Evolutionary conservation across 2,329 filamentous ascomycete species (phyloP).

Genomic region (Beauveria sp.): DNA sequence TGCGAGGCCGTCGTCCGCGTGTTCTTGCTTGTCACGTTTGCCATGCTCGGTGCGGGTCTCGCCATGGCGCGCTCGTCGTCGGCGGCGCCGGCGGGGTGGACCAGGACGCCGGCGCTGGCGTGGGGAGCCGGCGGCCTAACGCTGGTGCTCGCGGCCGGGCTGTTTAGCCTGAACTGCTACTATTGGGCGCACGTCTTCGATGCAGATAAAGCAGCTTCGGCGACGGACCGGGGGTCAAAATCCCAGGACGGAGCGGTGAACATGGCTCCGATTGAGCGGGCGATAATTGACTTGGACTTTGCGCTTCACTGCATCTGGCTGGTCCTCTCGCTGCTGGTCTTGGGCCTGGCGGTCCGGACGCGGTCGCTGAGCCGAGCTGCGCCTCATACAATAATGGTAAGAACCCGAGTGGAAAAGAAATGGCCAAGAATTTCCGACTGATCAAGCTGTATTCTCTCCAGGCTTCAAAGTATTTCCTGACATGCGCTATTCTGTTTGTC

Average conservation of each 20-base stretch:
- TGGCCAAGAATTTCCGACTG: not conserved
- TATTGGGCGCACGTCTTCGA: conserved; percentile 6
- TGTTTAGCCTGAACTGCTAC: conserved; percentile 6
- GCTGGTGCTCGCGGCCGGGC: not conserved
- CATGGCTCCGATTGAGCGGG: not conserved
- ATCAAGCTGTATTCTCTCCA: not conserved
- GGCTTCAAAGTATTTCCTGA: conserved; percentile 3
- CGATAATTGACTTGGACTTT: not conserved
- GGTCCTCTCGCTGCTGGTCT: not conserved
- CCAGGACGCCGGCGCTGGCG: not conserved
- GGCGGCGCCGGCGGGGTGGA: not conserved
- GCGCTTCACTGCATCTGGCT: conserved; percentile 9
- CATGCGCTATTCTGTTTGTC: not conserved
- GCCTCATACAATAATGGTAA: conserved; percentile 4
- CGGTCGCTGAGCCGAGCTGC: not conserved
- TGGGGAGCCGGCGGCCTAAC: not conserved
- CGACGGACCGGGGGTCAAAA: not conserved
- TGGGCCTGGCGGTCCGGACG: conserved; percentile 4
- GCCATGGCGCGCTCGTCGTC: not conserved
- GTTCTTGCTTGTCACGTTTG: not conserved
- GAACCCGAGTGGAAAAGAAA: not conserved
- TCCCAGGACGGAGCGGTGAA: not conserved
- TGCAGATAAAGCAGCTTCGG: not conserved
- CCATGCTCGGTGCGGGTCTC: not conserved
- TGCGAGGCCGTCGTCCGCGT: conserved; percentile 1